A percentile compares a stretch with the other conserved stretches of the same genome.
These are phyloP conservation scores for Apiospora saccharicola DNA, from an alignment of 2,329 filamentous ascomycete species.

Conservation along the genomic window DNA sequence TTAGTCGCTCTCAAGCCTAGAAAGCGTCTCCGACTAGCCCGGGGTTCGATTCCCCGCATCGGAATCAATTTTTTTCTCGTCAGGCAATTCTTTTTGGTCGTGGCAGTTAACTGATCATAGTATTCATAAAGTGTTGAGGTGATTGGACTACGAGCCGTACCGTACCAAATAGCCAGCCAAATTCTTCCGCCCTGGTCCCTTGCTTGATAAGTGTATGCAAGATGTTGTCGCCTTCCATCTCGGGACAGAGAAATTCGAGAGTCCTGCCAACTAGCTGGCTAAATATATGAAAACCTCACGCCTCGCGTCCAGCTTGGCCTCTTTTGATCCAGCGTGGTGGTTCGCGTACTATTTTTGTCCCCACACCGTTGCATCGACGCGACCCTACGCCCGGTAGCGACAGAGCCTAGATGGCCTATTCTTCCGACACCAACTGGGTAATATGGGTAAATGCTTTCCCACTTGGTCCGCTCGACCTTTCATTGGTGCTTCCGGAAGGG, in stretches of 20 bases:
- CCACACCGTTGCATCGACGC: background rate
- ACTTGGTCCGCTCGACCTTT: background rate
- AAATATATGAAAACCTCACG: background rate
- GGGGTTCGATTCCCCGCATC: constrained; percentile 42
- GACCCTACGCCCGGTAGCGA: background rate
- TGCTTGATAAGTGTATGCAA: background rate
- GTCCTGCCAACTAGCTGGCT: constrained; percentile 6
- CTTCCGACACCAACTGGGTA: constrained; percentile 2
- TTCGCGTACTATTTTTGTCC: constrained; percentile 14
- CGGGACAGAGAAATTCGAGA: background rate
- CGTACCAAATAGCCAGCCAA: background rate
- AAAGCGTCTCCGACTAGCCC: constrained; percentile 34
- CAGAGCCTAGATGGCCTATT: constrained; percentile 5
- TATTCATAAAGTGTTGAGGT: background rate
- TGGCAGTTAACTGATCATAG: no score
- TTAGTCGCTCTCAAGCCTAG: constrained; percentile 43
- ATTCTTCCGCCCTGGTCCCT: background rate
- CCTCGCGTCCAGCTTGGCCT: constrained; percentile 20
- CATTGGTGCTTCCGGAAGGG: background rate
- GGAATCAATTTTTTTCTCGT: constrained; percentile 30
- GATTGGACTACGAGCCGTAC: background rate
- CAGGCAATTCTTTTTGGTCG: no score
- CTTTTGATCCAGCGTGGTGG: background rate
- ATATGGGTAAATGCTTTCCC: constrained; percentile 8
- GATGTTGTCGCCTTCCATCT: background rate